Percentiles rank a stretch among this genome's conserved stretches.
These are phyloP conservation scores for Microstroma glucosiphilum DNA, from an alignment of 1,284 basidiomycete genomes.

Conservation along the genomic window DNA sequence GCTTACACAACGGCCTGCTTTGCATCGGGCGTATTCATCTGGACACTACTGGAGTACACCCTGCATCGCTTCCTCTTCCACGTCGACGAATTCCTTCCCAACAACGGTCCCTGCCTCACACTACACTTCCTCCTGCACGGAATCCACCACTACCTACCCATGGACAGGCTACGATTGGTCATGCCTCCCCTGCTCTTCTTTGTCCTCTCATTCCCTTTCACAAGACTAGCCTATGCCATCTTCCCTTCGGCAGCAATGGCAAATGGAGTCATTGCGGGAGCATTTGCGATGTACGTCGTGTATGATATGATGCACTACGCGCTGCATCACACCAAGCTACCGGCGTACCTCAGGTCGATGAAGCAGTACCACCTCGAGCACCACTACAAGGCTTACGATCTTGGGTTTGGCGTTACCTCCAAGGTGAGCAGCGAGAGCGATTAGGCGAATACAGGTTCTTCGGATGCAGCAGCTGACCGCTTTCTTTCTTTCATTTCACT, in stretches of 20 bases:
- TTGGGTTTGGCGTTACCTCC: slow-evolving; percentile 92
- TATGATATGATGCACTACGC: slow-evolving; percentile 52
- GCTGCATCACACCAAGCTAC: slow-evolving; percentile 57
- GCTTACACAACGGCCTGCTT: slow-evolving; percentile 55
- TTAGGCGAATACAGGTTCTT: too few species aligned
- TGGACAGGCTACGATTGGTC: slow-evolving; percentile 82
- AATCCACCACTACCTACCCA: slow-evolving; percentile 94
- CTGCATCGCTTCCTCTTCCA: slow-evolving; percentile 98
- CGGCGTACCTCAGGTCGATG: slow-evolving; percentile 78
- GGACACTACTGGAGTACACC: slow-evolving; percentile 92
- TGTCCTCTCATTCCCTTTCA: slow-evolving; percentile 77
- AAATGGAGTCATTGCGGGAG: slow-evolving; percentile 85
- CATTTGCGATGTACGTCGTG: slow-evolving; percentile 79
- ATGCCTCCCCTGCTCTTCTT: slow-evolving; percentile 91
- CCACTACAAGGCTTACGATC: slow-evolving; percentile 80
- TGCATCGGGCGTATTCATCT: slow-evolving; percentile 84
- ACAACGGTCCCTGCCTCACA: slow-evolving; percentile 69
- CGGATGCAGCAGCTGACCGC: too few species aligned
- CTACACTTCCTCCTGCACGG: slow-evolving; percentile 93
- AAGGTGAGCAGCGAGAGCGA: slow-evolving; percentile 55
- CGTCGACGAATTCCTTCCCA: slow-evolving; percentile 82
- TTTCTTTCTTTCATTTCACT: too few species aligned
- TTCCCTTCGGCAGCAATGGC: slow-evolving; percentile 74
- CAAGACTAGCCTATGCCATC: slow-evolving; percentile 70
- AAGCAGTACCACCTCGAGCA: slow-evolving; percentile 99